These are phyloP conservation scores for Saccharomyces hybrid DNA, from an alignment of 1,139 yeast genomes.

Conservation along the genomic window DNA sequence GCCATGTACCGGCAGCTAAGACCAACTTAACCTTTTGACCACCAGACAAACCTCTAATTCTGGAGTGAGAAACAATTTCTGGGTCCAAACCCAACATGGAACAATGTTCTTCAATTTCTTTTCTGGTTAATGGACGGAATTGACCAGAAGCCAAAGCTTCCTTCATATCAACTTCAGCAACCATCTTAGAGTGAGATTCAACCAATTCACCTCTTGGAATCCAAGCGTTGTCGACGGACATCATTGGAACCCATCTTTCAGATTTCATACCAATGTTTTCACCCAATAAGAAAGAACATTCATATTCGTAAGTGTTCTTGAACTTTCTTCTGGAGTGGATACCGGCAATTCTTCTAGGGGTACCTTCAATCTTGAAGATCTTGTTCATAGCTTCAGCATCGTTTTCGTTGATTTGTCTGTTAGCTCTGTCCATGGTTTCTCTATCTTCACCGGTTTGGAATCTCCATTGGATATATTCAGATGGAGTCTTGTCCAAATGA, in stretches of 20 bases:
- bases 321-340: conserved; percentile 98
- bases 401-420: conserved; percentile 93
- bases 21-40: conserved; percentile 99
- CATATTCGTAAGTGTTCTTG: conserved; percentile 99
- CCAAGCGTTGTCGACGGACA: conserved; percentile 99
- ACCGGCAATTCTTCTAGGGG: conserved; percentile 94
- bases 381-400: conserved; percentile 99
- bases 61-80: conserved; percentile 98
- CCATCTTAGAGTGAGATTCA: conserved; percentile 97
- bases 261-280: conserved; percentile 98
- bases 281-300: conserved; percentile 93
- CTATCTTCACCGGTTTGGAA: conserved; percentile 99
- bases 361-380: conserved; percentile 97
- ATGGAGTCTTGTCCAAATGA: conserved; percentile 98
- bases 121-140: conserved; percentile 99
- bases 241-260: conserved; percentile 99
- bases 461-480: conserved; percentile 99
- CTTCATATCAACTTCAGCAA: conserved; percentile 99
- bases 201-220: conserved; percentile 99
- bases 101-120: conserved; percentile 98
- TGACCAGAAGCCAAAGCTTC: conserved; percentile 99
- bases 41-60: conserved; percentile 99
- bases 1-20: conserved; percentile 99
- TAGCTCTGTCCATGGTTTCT: conserved; percentile 99
- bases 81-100: conserved; percentile 97